A percentile compares a stretch with the other conserved stretches of the same genome.
phyloP scores from a whole-genome alignment of 495 filamentous ascomycete genomes.

The Aspergillus ostianus region DNA sequence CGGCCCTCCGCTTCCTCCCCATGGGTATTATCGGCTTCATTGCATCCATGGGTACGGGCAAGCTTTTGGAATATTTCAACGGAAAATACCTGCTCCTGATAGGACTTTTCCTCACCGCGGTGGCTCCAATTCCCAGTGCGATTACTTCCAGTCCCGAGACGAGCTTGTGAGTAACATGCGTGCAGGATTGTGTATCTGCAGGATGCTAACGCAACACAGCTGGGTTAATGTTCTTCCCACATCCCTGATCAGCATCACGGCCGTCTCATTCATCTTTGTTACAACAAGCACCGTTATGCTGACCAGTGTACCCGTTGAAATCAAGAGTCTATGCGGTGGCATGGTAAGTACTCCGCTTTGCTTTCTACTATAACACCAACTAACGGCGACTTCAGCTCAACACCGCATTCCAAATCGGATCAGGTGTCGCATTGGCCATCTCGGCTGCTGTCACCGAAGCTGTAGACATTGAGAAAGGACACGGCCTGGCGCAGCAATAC shows the following conservation, averaged over 20 bases:
- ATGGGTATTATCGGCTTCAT: slow-evolving; percentile 39
- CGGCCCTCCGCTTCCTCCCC: slow-evolving; percentile 35
- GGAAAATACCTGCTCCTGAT: slow-evolving; percentile 34
- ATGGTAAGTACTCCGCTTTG: slow-evolving; percentile 24
- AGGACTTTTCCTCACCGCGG: slow-evolving; percentile 28
- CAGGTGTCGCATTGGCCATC: slow-evolving; percentile 36
- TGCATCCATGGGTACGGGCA: slow-evolving; percentile 35
- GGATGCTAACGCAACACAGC: slow-evolving; percentile 15
- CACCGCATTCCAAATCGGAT: slow-evolving; percentile 41
- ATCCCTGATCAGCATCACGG: slow-evolving; percentile 39
- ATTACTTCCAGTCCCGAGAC: slow-evolving; percentile 27
- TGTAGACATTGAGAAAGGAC: slow-evolving; percentile 34
- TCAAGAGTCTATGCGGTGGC: slow-evolving; percentile 35
- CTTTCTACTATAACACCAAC: background rate
- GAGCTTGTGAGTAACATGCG: slow-evolving; percentile 26
- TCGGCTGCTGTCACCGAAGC: slow-evolving; percentile 36
- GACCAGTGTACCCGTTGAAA: slow-evolving; percentile 35
- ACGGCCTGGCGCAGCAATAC: slow-evolving; percentile 31
- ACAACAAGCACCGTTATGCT: slow-evolving; percentile 37
- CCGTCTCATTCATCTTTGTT: slow-evolving; percentile 38
- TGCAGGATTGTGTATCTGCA: background rate
- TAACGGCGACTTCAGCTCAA: slow-evolving; percentile 26
- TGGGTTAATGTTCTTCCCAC: slow-evolving; percentile 38
- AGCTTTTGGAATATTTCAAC: slow-evolving; percentile 35
- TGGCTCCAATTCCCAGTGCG: slow-evolving; percentile 34